A percentile compares a stretch with the other conserved stretches of the same genome.
Evolutionary conservation across 2,329 filamentous ascomycete genomes (phyloP).

Genomic region (Sporothrix pseudoabietina): DNA sequence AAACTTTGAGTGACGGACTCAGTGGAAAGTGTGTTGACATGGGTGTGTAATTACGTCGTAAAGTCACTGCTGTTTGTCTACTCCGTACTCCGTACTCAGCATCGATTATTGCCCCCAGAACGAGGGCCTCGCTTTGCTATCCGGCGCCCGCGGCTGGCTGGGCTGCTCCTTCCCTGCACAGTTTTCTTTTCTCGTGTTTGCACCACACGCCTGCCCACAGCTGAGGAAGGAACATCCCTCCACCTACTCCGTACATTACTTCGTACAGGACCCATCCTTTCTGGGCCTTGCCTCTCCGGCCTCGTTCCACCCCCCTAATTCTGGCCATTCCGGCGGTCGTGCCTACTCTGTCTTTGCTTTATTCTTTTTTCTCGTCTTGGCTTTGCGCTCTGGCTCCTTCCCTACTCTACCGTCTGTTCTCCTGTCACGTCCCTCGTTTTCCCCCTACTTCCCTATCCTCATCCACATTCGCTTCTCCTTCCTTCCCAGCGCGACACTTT

Average conservation of each 20-base stretch:
- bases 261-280: neutral
- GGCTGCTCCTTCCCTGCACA: neutral
- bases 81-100: too few relatives aligned
- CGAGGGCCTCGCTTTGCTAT: neutral
- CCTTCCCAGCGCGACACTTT: slow-evolving; percentile 5
- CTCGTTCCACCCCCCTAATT: slow-evolving; percentile 13
- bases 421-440: slow-evolving; percentile 1
- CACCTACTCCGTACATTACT: neutral
- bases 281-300: slow-evolving; percentile 9
- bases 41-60: neutral
- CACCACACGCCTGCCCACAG: neutral
- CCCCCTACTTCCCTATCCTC: neutral
- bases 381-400: neutral
- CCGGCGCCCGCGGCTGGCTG: slow-evolving; percentile 4
- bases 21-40: neutral
- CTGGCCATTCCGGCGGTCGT: slow-evolving; percentile 5
- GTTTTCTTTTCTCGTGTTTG: neutral
- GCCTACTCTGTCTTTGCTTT: slow-evolving; percentile 2
- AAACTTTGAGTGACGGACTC: neutral
- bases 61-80: too few relatives aligned
- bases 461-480: slow-evolving; percentile 5
- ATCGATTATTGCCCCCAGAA: neutral
- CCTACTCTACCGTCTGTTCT: neutral
- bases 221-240: slow-evolving; percentile 12
- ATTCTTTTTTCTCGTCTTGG: neutral